Percentiles rank a stretch among this genome's conserved stretches.
Evolutionary conservation across 257 asterid genomes (phyloP).

Genomic region (Ophiorrhiza pumila): DNA sequence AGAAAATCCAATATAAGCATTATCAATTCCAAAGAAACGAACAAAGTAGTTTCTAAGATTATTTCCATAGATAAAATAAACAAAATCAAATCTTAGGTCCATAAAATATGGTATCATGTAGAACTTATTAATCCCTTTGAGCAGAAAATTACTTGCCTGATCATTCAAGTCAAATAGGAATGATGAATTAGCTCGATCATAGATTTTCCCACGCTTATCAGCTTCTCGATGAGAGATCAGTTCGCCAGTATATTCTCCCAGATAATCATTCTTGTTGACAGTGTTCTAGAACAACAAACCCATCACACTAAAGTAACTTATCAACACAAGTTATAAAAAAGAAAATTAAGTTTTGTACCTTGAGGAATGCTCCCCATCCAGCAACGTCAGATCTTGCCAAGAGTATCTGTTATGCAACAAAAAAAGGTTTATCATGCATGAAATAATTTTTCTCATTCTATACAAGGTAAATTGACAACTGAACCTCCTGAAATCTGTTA

Average conservation of each 20-base stretch:
- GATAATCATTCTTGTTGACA: conserved; percentile 86
- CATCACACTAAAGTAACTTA: conserved; percentile 5
- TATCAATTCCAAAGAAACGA: no score
- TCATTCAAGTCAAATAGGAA: conserved; percentile 92
- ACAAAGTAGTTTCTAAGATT: not conserved
- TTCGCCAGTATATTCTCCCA: conserved; percentile 97
- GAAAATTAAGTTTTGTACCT: conserved; percentile 41
- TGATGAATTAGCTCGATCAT: conserved; percentile 89
- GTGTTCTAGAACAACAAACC: conserved; percentile 47
- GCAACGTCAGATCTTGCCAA: conserved; percentile 82
- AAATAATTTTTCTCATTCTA: not conserved
- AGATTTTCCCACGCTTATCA: conserved; percentile 93
- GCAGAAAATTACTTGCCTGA: conserved; percentile 50
- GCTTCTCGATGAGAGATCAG: conserved; percentile 94
- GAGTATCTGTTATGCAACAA: conserved; percentile 49
- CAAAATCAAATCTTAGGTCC: not conserved
- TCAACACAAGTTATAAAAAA: conserved; percentile 1
- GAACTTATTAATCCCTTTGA: not conserved
- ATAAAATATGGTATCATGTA: not conserved
- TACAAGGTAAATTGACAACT: conserved; percentile 11
- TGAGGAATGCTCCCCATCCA: conserved; percentile 98
- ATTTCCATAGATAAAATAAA: not conserved
- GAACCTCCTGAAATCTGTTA: conserved; percentile 27
- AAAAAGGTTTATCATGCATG: not conserved
- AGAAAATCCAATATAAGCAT: not conserved